phyloP scores from a whole-genome alignment of 176 grass and related monocot species.

The Metroxylon sagu region DNA sequence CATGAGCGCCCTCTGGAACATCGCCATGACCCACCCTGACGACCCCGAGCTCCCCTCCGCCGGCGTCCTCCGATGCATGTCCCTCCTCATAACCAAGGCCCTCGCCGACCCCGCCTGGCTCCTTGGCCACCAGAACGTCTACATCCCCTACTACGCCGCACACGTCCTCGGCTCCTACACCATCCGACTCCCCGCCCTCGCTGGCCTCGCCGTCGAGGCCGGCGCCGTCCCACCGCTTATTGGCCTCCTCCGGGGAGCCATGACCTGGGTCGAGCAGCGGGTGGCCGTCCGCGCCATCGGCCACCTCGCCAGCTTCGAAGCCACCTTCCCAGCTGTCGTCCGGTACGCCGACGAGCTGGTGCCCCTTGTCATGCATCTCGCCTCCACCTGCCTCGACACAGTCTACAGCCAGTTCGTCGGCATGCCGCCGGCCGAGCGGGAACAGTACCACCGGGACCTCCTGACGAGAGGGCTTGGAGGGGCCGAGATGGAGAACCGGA shows the following conservation, averaged over 20 bases:
- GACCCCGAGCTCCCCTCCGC: conserved; percentile 68
- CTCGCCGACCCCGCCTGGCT: conserved; percentile 44
- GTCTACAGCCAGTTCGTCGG: conserved; percentile 46
- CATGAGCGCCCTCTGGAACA: conserved; percentile 49
- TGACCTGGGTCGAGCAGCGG: conserved; percentile 90
- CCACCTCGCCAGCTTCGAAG: conserved; percentile 84
- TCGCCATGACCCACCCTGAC: conserved; percentile 66
- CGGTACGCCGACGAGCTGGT: conserved; percentile 46
- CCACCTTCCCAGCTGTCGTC: conserved; percentile 55
- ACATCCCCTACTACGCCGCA: conserved; percentile 77
- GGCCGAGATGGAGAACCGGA: conserved; percentile 47
- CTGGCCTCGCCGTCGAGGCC: conserved; percentile 44
- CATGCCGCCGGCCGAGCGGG: conserved; percentile 25
- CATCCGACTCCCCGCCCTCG: conserved; percentile 55
- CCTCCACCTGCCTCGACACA: conserved; percentile 45
- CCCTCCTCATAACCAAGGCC: conserved; percentile 51
- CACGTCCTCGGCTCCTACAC: conserved; percentile 84
- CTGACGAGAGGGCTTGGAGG: conserved; percentile 34
- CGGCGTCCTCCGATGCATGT: conserved; percentile 85
- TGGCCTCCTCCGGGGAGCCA: conserved; percentile 45
- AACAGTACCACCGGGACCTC: conserved; percentile 72
- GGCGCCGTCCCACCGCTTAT: conserved; percentile 49
- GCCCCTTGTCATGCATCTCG: conserved; percentile 36
- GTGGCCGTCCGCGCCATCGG: conserved; percentile 65
- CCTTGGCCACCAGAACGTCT: conserved; percentile 38